Base-by-base conservation (phyloP, 139 green algal genomes). In the Picochlorum sp. region DNA sequence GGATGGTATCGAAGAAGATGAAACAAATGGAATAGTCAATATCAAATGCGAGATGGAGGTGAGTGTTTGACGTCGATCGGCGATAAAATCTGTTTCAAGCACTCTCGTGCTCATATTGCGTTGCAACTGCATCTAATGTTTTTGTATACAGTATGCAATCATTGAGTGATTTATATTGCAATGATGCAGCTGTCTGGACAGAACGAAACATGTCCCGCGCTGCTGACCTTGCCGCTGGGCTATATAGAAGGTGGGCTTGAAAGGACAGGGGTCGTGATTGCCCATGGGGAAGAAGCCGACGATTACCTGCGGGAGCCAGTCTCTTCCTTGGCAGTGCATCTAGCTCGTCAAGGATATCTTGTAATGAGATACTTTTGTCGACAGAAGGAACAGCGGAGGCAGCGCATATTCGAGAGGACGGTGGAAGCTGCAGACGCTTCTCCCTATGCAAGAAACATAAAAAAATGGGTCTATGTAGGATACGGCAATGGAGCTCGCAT, bases 351-450 rank as follows among this genome's bases (percentile, higher is more conserved):
- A 33, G 81, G 81, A 9, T 67, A 82, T 50, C 22, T 87, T 0
- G 80, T 87, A 10, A 64, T 84, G 57, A 68, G 81, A 14, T 85
- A 79, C 57, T 61, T 69, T 53, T 83, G 81, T 49, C 50, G 65
- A 4, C 54, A 68, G 16, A 81, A 83, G 55, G 81, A 89, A 63
- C 54, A 76, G 25, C 65, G 72, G 16, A 64, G 81, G 53, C 77
- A 85, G 64, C 67, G 72, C 13, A 72, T 85, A 45, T 81, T 77
- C 49, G 81, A 88, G 52, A 81, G 82, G 52, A 55, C 65, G 2
- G 57, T 83, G 20, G 81, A 89, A 30, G 69, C 70, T 1, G 67
- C 41, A 30, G 70, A 75, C 3, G 78, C 79, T 7, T 79, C 70
- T 9, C 81, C 81, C n/a, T 85, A 76, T 40, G 79, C 71, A 2